A percentile compares a stretch with the other conserved stretches of the same genome.
phyloP scores from a whole-genome alignment of 164 flowering plant genomes.

The Malania oleifera region DNA sequence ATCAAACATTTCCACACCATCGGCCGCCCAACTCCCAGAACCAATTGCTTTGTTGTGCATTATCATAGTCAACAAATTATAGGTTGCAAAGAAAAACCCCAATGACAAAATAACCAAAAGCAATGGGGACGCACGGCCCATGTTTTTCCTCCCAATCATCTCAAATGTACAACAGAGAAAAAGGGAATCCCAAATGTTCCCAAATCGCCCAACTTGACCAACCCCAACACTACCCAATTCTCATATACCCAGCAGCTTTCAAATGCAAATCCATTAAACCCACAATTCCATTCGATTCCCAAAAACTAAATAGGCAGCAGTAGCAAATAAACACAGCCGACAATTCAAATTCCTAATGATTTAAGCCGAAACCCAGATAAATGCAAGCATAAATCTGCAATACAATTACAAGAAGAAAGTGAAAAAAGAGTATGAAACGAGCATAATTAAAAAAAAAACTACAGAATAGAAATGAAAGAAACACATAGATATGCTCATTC shows the following conservation, averaged over 20 bases:
- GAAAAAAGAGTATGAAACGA: too few species aligned
- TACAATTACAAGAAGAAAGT: too few species aligned
- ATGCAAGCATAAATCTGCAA: too few species aligned
- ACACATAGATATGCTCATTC: too few species aligned
- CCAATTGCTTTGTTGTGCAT: slow-evolving; percentile 29
- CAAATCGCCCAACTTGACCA: background rate
- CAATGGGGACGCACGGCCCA: slow-evolving; percentile 44
- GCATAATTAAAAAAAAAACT: too few species aligned
- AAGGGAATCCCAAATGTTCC: background rate
- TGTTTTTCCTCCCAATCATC: slow-evolving; percentile 37
- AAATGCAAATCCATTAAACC: background rate
- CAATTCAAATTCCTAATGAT: background rate
- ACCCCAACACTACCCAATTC: slow-evolving; percentile 6
- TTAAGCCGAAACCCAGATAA: background rate
- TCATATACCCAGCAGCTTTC: slow-evolving; percentile 4
- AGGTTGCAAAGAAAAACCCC: slow-evolving; percentile 55
- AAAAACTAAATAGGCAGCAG: background rate
- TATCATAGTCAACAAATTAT: slow-evolving; percentile 48
- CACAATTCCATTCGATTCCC: background rate
- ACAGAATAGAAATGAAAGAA: too few species aligned
- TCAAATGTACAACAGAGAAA: background rate
- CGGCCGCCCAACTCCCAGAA: slow-evolving; percentile 15
- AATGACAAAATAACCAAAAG: slow-evolving; percentile 41
- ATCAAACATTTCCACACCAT: slow-evolving; percentile 14
- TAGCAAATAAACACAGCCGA: background rate